phyloP scores from a whole-genome alignment of 2,329 filamentous ascomycete species.

The Camillea tinctor region DNA sequence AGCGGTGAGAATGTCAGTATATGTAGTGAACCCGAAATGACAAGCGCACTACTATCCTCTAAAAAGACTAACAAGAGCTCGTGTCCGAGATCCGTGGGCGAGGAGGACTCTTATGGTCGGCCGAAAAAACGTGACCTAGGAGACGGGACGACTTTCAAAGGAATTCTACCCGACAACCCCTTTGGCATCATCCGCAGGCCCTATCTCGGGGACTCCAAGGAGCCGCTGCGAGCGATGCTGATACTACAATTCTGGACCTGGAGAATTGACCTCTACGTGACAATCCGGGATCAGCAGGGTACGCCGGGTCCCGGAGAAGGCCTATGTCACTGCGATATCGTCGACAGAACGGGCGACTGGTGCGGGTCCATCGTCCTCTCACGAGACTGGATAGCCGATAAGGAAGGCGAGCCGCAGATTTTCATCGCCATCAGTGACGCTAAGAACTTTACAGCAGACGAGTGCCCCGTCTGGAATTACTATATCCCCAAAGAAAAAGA shows the following conservation, averaged over 20 bases:
- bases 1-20: not conserved
- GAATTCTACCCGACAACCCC: not conserved
- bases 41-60: not conserved
- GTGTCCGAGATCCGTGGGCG: not conserved
- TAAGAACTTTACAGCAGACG: conserved; percentile 31
- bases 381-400: conserved; percentile 13
- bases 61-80: not conserved
- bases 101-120: not conserved
- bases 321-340: conserved; percentile 27
- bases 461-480: conserved; percentile 34
- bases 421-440: conserved; percentile 37
- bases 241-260: conserved; percentile 35
- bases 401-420: conserved; percentile 8
- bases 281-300: not conserved
- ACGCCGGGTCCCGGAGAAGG: conserved; percentile 5
- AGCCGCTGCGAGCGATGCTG: conserved; percentile 5
- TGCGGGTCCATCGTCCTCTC: conserved; percentile 32
- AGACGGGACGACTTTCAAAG: not conserved
- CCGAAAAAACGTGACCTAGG: not conserved
- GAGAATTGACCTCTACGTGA: conserved; percentile 21
- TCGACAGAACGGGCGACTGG: conserved; percentile 31
- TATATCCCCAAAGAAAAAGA: conserved; percentile 34
- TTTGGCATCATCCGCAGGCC: not conserved
- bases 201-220: not conserved
- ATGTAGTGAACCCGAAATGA: not conserved